phyloP scores from a whole-genome alignment of 495 filamentous ascomycete genomes.

The Neurospora sublineolata region DNA sequence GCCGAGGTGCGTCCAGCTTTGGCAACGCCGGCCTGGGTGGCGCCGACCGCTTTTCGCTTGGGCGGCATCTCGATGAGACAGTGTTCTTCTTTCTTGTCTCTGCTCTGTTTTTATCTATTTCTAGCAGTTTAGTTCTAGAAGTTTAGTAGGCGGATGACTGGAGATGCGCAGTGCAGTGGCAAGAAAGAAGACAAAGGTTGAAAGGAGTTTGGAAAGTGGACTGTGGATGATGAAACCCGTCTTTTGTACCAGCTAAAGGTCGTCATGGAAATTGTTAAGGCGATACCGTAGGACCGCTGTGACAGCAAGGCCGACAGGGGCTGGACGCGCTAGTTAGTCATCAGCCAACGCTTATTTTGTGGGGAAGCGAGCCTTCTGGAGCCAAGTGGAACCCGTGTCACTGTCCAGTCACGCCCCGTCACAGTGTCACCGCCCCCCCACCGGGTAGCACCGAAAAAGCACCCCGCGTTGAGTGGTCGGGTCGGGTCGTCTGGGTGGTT shows the following conservation, averaged over 20 bases:
- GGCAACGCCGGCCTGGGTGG: constrained; percentile 34
- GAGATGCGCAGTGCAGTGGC: neutral
- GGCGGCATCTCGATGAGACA: constrained; percentile 45
- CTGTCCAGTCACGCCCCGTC: neutral
- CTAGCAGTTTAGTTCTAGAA: neutral
- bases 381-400: neutral
- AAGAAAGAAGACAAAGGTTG: neutral
- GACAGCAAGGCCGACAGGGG: neutral
- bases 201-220: neutral
- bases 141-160: neutral
- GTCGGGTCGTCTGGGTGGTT: neutral
- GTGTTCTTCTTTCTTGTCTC: neutral
- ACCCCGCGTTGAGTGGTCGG: neutral
- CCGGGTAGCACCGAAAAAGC: neutral
- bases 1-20: constrained; percentile 50
- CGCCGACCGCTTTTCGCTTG: constrained; percentile 66
- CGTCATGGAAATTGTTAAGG: neutral
- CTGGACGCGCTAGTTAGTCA: neutral
- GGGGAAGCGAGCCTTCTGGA: neutral
- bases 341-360: neutral
- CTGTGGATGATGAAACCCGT: neutral
- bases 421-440: neutral
- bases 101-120: neutral
- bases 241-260: neutral
- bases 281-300: neutral